Conservation (phyloP, 345 rosid genomes). For the Kernera saxatilis region DNA sequence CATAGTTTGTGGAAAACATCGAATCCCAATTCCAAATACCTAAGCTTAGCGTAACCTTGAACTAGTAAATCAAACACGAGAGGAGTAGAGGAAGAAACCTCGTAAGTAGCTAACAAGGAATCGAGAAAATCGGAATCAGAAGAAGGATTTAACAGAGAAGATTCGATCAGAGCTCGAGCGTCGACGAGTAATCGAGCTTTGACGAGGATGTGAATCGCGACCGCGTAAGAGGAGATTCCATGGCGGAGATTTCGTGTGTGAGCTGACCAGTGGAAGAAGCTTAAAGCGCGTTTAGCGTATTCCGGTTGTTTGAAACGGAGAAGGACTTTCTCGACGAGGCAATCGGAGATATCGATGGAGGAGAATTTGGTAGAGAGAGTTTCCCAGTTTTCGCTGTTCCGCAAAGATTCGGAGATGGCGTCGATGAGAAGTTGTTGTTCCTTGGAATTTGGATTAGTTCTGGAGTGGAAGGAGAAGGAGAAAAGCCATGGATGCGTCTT, state of each 20-base stretch:
- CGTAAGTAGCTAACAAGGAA: slow-evolving; percentile 45
- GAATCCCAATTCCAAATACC: slow-evolving; percentile 55
- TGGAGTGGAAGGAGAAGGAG: slow-evolving; percentile 1
- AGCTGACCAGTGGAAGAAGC: slow-evolving; percentile 80
- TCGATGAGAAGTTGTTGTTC: slow-evolving; percentile 2
- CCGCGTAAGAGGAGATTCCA: slow-evolving; percentile 42
- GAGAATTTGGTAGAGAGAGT: slow-evolving; percentile 40
- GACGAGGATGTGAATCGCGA: slow-evolving; percentile 54
- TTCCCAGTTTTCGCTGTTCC: slow-evolving; percentile 48
- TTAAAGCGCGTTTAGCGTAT: slow-evolving; percentile 59
- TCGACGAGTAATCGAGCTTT: slow-evolving; percentile 48
- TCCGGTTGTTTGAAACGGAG: slow-evolving; percentile 57
- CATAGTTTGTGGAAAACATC: slow-evolving; percentile 44
- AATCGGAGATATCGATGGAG: slow-evolving; percentile 33
- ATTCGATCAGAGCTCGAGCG: slow-evolving; percentile 59
- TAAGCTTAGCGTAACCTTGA: slow-evolving; percentile 61
- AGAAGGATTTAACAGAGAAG: slow-evolving; percentile 36
- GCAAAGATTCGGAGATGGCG: slow-evolving; percentile 39
- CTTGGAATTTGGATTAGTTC: slow-evolving; percentile 1
- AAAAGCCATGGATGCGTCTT: background rate
- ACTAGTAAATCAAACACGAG: slow-evolving; percentile 62
- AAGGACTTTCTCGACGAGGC: slow-evolving; percentile 41
- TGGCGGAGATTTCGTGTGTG: slow-evolving; percentile 41
- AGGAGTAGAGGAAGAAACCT: slow-evolving; percentile 36
- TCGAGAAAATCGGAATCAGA: slow-evolving; percentile 35